Base-by-base conservation (phyloP, 2,329 filamentous ascomycete species). In the Bipolaris victoriae region DNA sequence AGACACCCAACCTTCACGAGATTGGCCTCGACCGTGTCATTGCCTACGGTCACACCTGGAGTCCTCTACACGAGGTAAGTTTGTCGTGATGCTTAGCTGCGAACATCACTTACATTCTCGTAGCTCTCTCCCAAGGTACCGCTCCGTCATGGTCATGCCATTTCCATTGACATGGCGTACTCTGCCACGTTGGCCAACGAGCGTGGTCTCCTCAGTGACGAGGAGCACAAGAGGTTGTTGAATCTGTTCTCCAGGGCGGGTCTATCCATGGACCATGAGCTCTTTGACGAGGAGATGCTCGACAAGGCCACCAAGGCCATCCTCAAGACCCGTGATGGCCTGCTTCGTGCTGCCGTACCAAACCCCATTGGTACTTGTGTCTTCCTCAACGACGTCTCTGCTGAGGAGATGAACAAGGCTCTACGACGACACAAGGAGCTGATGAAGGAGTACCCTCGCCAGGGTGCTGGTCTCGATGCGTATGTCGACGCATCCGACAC, bases 91-190 rank as follows among this genome's bases (percentile, higher is more conserved):
- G 15, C 20, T 5, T 46, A 3, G 9, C 31, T 11, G 0, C 9
- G 15, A 9, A 16, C 15, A 37, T 40, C 26, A 24, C 58, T 72
- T 13, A 71, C 49, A 7, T 33, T 40, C 5, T 16, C 3, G 5
- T 45, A 91, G 75, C 82, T 91, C 9, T 81, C 88, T 0, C 88
- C 88, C 0, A 83, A 88, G 49, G 86, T 86, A 0, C 88, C 88
- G 0, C 82, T 90, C 41, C 85, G 88, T 40, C 89, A 91, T 70
- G 88, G 88, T 3, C 88, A 91, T 69, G 88, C 88, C 63, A 90
- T 91, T 64, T 88, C 86, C 2, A 89, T 90, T 60, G 88, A 90
- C 71, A 91, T 91, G 88, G 88, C 88, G 0, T 91, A 88, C 76
- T 89, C 87, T 0, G 88, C 88, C 0, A 90, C 88, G 0, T 80